Percentiles rank a stretch among this genome's conserved stretches.
These are phyloP conservation scores for Cadophora sp. DNA, from an alignment of 2,329 filamentous ascomycete species.

Conservation along the genomic window DNA sequence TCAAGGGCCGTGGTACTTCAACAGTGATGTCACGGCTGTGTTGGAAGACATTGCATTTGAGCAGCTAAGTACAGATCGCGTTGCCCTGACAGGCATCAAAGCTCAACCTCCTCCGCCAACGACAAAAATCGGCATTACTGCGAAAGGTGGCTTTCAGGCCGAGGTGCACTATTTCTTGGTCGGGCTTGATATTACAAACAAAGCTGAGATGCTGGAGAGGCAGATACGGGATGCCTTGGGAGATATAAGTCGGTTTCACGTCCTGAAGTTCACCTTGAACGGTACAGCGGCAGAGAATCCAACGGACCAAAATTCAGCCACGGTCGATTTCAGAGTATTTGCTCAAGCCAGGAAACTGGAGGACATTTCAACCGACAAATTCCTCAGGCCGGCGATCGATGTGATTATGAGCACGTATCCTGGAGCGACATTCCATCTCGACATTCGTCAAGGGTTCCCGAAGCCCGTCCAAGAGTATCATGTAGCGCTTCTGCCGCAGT, in stretches of 20 bases:
- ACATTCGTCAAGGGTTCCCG: constrained; percentile 49
- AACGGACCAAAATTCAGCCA: constrained; percentile 53
- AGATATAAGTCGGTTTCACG: constrained; percentile 47
- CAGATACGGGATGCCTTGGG: constrained; percentile 46
- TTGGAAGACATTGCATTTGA: constrained; percentile 47
- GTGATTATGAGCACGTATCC: constrained; percentile 51
- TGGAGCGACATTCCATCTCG: constrained; percentile 50
- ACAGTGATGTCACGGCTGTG: constrained; percentile 47
- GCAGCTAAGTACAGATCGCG: constrained; percentile 53
- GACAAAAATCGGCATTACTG: constrained; percentile 53
- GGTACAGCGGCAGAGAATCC: constrained; percentile 50
- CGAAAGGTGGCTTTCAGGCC: constrained; percentile 53
- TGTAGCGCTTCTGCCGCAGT: constrained; percentile 40
- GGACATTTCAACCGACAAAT: constrained; percentile 46
- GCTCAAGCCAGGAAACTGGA: constrained; percentile 52
- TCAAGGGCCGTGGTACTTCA: constrained; percentile 48
- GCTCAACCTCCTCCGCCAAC: constrained; percentile 47
- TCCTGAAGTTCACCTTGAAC: constrained; percentile 47
- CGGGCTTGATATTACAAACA: constrained; percentile 52
- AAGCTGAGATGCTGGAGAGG: constrained; percentile 52
- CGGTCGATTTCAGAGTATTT: constrained; percentile 55
- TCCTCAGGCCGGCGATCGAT: constrained; percentile 50
- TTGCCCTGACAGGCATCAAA: constrained; percentile 49
- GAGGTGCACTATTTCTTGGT: constrained; percentile 54
- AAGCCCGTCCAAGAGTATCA: constrained; percentile 43